Evolutionary conservation across 768 basidiomycete species (phyloP), one percentile per base, ranked within the genome.

Genomic region (Neoboletus subvelutipes): DNA sequence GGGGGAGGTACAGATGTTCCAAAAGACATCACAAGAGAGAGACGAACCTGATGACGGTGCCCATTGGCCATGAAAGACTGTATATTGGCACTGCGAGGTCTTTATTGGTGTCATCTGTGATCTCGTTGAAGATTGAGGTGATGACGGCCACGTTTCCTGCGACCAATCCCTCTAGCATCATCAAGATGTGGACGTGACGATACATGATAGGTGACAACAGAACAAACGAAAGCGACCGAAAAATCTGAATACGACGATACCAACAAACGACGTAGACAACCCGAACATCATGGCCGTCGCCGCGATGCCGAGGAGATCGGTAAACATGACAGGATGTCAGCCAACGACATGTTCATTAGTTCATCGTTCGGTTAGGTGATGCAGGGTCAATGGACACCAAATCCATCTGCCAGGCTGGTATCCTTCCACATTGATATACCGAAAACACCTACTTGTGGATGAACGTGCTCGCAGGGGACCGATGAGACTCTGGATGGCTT

Each of bases 81-180:
- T 82, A 86, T 11, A 86, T 72, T 4, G 85, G 80, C 61, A 83
- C 83, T 15, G 82, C 28, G 28, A 28, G 28, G 28, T 28, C 28
- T 5, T 28, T 5, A 28, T 28, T 28, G 28, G 28, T 28, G 28
- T 28, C 3, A 5, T 28, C 28, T 28, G 28, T 28, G 28, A 28
- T 28, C 28, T 3, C 28, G 28, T 3, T 82, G 26, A 77, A 73
- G 24, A 84, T 77, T 2, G 82, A 81, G 51, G 84, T 80, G 29
- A 87, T 76, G 8, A 87, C 85, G 10, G 84, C 83, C 39, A 82
- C 68, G 57, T 83, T 87, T 37, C 84, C 86, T 8, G 81, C 80
- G 56, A 83, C 78, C n/a, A 83, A 65, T n/a, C 86, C 86, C 20
- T 82, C 85, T 84, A 18, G 31, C 53, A 33, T 26, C 4, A 2